Evolutionary conservation across 2,329 filamentous ascomycete genomes (phyloP).

Genomic region (Canariomyces notabilis): DNA sequence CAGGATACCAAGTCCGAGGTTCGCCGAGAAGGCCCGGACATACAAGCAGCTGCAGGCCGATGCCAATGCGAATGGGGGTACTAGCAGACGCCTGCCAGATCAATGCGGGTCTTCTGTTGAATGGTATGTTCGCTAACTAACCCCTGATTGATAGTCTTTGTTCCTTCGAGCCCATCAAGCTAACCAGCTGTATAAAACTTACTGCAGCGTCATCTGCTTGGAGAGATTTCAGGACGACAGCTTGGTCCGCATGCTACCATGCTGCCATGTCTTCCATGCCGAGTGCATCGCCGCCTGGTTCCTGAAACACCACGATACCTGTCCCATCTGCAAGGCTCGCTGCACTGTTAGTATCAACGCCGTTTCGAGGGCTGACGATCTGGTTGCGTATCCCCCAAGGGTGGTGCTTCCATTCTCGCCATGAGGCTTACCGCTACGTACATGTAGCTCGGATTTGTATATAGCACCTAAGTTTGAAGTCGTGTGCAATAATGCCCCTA

Average conservation of each 20-base stretch:
- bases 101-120: constrained; percentile 7
- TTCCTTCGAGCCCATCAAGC: not conserved
- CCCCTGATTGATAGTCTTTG: not conserved
- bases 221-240: constrained; percentile 5
- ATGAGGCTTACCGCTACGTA: too few relatives aligned
- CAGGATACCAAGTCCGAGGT: not conserved
- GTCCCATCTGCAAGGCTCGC: constrained; percentile 9
- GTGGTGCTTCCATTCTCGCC: too few relatives aligned
- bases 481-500: too few relatives aligned
- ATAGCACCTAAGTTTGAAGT: too few relatives aligned
- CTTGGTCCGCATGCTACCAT: constrained; percentile 9
- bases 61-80: not conserved
- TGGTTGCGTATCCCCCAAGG: constrained; percentile 2
- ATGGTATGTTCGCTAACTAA: constrained; percentile 1
- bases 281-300: constrained; percentile 13
- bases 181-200: not conserved
- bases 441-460: too few relatives aligned
- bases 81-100: not conserved
- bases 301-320: constrained; percentile 10
- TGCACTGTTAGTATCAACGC: not conserved
- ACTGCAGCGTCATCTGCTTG: constrained; percentile 13
- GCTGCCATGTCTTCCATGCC: constrained; percentile 13
- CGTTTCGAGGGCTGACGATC: not conserved
- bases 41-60: constrained; percentile 4
- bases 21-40: not conserved